Evolutionary conservation across 164 flowering plant species (phyloP).

Genomic region (Berberis thunbergii): DNA sequence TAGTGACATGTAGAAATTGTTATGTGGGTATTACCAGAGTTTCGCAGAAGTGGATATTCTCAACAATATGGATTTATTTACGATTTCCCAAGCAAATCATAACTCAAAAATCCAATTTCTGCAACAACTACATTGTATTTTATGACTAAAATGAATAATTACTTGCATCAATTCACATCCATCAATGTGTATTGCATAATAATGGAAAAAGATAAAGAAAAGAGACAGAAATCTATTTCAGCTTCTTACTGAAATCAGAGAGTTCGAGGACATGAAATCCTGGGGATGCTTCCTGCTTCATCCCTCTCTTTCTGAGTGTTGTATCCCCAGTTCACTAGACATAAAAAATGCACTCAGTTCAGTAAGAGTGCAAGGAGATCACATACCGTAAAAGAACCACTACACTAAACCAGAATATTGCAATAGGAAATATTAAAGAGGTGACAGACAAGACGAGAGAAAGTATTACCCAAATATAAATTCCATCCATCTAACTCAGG

Average conservation of each 20-base stretch:
- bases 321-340: slow-evolving; percentile 83
- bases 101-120: too few species aligned
- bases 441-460: background rate
- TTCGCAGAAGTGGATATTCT: too few species aligned
- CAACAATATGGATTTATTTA: too few species aligned
- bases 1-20: too few species aligned
- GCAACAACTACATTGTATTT: too few species aligned
- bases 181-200: too few species aligned
- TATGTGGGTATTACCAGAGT: too few species aligned
- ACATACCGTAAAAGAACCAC: background rate
- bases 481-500: slow-evolving; percentile 81
- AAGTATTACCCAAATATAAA: slow-evolving; percentile 63
- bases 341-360: slow-evolving; percentile 9
- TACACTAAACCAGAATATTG: background rate
- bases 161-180: too few species aligned
- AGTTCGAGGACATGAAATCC: slow-evolving; percentile 70
- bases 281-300: slow-evolving; percentile 64
- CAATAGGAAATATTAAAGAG: background rate
- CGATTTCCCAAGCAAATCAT: too few species aligned
- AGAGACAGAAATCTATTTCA: slow-evolving; percentile 33
- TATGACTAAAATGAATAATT: too few species aligned
- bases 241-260: slow-evolving; percentile 70
- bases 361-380: background rate
- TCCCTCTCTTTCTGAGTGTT: slow-evolving; percentile 78
- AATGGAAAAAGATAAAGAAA: background rate